Evolutionary conservation across 108 stramenopile genomes (phyloP).

Genomic region (Nitzschia palea): DNA sequence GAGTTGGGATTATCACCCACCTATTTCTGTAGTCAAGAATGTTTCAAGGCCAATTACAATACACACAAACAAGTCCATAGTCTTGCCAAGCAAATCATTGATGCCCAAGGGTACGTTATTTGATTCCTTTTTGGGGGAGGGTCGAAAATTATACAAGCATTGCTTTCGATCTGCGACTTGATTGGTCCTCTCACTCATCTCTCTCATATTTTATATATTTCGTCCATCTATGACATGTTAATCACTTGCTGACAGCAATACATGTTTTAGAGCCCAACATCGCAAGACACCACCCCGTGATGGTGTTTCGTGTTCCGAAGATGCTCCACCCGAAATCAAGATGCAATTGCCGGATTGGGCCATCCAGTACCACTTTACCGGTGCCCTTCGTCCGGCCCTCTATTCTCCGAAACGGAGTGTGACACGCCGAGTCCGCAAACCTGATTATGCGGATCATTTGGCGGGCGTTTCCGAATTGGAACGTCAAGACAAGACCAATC

Average conservation of each 20-base stretch:
- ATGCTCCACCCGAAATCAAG: slow-evolving; percentile 54
- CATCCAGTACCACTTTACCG: slow-evolving; percentile 59
- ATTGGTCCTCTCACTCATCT: no score
- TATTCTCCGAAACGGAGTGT: slow-evolving; percentile 62
- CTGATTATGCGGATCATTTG: slow-evolving; percentile 84
- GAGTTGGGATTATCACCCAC: slow-evolving; percentile 72
- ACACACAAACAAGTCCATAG: slow-evolving; percentile 81
- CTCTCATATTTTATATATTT: no score
- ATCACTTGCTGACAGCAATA: no score
- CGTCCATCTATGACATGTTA: no score
- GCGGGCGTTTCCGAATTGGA: slow-evolving; percentile 68
- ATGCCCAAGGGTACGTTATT: slow-evolving; percentile 33
- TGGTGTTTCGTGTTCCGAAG: slow-evolving; percentile 59
- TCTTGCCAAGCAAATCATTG: slow-evolving; percentile 69
- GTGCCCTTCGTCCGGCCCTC: slow-evolving; percentile 69
- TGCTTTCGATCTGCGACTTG: no score
- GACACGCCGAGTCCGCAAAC: slow-evolving; percentile 58
- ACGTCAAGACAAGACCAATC: slow-evolving; percentile 66
- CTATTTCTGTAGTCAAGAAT: slow-evolving; percentile 85
- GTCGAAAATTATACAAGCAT: no score
- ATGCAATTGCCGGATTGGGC: slow-evolving; percentile 71
- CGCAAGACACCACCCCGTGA: slow-evolving; percentile 57
- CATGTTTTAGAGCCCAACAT: slow-evolving; percentile 37
- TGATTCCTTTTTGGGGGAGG: no score
- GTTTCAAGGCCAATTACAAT: slow-evolving; percentile 82